phyloP scores from a whole-genome alignment of 2,329 filamentous ascomycete genomes.

The Zalaria obscura region DNA sequence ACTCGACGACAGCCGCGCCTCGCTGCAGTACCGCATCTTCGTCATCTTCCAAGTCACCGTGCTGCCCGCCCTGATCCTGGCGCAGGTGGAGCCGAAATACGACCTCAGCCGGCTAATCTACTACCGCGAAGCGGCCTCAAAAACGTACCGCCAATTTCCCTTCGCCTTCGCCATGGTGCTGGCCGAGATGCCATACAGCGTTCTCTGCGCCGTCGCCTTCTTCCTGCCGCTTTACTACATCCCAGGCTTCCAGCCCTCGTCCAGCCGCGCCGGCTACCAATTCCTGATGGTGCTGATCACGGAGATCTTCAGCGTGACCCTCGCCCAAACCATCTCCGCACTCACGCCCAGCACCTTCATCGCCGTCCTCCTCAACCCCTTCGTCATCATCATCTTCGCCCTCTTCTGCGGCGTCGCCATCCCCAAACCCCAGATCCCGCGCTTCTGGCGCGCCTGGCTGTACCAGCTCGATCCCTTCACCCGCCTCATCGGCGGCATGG shows the following conservation, averaged over 20 bases:
- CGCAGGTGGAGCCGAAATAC: slow-evolving; percentile 74
- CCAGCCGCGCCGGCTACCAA: slow-evolving; percentile 64
- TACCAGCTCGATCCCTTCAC: slow-evolving; percentile 78
- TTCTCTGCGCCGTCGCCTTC: slow-evolving; percentile 68
- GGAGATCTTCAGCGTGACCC: slow-evolving; percentile 69
- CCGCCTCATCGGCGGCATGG: slow-evolving; percentile 64
- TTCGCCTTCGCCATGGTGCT: slow-evolving; percentile 68
- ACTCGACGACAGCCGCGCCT: slow-evolving; percentile 59
- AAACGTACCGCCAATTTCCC: slow-evolving; percentile 71
- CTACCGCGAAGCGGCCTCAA: slow-evolving; percentile 73
- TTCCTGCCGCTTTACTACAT: slow-evolving; percentile 78
- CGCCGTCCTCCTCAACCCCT: slow-evolving; percentile 65
- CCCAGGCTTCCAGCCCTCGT: slow-evolving; percentile 52
- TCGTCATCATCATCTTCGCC: slow-evolving; percentile 68
- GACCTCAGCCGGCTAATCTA: slow-evolving; percentile 67
- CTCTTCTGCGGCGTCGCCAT: slow-evolving; percentile 84
- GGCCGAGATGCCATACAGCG: slow-evolving; percentile 71
- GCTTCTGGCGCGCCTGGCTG: slow-evolving; percentile 67
- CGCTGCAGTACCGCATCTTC: slow-evolving; percentile 76
- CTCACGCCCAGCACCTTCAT: slow-evolving; percentile 69
- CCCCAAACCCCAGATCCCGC: slow-evolving; percentile 60
- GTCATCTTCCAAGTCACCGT: slow-evolving; percentile 84
- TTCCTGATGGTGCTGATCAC: slow-evolving; percentile 76
- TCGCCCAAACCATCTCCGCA: slow-evolving; percentile 63
- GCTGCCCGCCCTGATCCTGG: slow-evolving; percentile 67